Base-by-base conservation (phyloP, 164 flowering plant genomes). In the Taxillus chinensis region DNA sequence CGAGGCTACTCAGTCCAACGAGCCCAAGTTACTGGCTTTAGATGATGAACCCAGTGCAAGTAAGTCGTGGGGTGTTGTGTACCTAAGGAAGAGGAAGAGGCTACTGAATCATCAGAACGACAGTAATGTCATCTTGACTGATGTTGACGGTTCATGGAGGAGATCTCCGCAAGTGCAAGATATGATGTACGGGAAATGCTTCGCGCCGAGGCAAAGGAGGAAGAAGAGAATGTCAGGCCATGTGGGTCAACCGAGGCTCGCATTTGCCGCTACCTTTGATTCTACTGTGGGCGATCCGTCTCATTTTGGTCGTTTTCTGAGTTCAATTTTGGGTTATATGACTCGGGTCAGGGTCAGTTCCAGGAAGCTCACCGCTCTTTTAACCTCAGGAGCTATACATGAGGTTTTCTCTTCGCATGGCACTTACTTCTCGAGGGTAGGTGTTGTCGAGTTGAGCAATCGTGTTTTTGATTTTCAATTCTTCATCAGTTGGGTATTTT, bases 371-470 rank as follows among this genome's bases (percentile, higher is more conserved):
- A 71, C 70, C 52, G 75, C 67, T 0, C 87, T 89, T 52, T 45
- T 92, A 62, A 46, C 64, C 45, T 73, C 79, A 1, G 70, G 72
- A 45, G 74, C 90, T 0, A 68, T 88, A 45, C 57, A 42, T 2
- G 39, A 51, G 42, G 80, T 67, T 55, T 85, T 71, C 62, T 40
- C 79, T 7, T 76, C 64, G 0, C 46, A 61, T 40, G 95, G 96
- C 42, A 64, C 87, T 51, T 86, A 42, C 43, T 82, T 86, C 51
- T 63, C 71, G 63, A 67, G 53, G 79, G 92, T 89, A 68, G 59
- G 80, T 60, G 27, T 27, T 27, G 27, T 27, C 2, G 27, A 27
- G 27, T 27, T 27, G 27, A 2, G 27, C 27, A 27, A 2, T 27
- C 27, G 27, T 27, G 27, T 27, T 27, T 27, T 27, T 27, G 27